Evolutionary conservation across 2,329 filamentous ascomycete species (phyloP).

Genomic region (Hypoxylon rubiginosum): DNA sequence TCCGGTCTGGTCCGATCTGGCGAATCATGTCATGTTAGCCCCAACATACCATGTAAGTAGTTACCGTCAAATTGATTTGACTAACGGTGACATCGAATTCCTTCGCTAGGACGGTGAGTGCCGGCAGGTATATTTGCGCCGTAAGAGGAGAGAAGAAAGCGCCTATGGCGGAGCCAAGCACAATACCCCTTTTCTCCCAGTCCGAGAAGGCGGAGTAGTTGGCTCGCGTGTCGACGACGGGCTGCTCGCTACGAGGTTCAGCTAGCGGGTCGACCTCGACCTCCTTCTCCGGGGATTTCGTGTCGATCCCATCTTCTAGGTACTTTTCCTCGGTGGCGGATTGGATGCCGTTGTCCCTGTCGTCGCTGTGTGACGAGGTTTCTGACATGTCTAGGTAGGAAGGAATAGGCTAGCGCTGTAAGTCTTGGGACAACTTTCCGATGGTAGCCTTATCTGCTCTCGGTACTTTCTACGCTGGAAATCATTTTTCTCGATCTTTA

Average conservation of each 20-base stretch:
- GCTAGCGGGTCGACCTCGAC: conserved; percentile 3
- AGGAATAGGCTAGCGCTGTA: background rate
- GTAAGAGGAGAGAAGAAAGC: conserved; percentile 54
- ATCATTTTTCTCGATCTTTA: background rate
- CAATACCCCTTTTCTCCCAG: conserved; percentile 50
- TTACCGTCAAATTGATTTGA: conserved; percentile 55
- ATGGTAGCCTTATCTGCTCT: conserved; percentile 1
- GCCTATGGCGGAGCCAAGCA: conserved; percentile 48
- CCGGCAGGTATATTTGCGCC: conserved; percentile 61
- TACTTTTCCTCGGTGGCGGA: conserved; percentile 12
- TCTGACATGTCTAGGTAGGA: conserved; percentile 29
- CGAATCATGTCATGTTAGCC: conserved; percentile 7
- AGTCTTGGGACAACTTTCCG: background rate
- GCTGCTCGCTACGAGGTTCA: conserved; percentile 34
- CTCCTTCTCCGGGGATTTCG: conserved; percentile 8
- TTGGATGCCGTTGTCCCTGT: conserved; percentile 14
- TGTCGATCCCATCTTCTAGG: conserved; percentile 29
- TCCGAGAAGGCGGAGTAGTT: conserved; percentile 46
- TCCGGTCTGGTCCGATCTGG: conserved; percentile 1
- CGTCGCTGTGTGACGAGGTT: conserved; percentile 24
- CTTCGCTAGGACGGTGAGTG: conserved; percentile 56
- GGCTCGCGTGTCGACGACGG: conserved; percentile 21
- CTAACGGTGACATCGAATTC: conserved; percentile 55
- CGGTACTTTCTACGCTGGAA: background rate
- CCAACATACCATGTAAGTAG: conserved; percentile 52